Evolutionary conservation across 805 yeast genomes (phyloP), one percentile per base, ranked within the genome.

Genomic region (Suhomyces kilbournensis): DNA sequence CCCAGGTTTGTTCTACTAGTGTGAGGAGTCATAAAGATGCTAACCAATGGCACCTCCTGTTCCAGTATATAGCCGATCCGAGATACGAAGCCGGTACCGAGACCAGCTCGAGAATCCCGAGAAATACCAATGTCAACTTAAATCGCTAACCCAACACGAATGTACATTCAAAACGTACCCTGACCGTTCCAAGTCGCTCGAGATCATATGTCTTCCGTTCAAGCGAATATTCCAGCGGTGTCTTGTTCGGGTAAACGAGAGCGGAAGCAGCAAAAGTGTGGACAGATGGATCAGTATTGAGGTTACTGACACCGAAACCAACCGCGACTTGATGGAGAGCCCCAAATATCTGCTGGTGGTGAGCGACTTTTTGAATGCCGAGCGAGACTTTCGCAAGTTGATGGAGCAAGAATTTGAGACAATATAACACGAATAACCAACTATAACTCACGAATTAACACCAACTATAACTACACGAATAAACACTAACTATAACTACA

Each of bases 31-130:
- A n/a, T n/a, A n/a, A n/a, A n/a, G n/a, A n/a, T n/a, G n/a, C n/a
- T 23, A 22, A 22, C 20, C 15, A 22, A 75, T 75, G 79, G 75
- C 78, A 10, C 79, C 79, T 17, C 77, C 78, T 7, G 71, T 76
- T 20, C 77, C 76, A 3, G 78, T 75, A 7, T 66, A 66, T 49
- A 58, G 58, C 30, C 56, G 66, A 15, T 47, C 55, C 12, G 76
- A 75, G 30, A 59, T 72, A n/a, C 61, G 57, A 23, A 44, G 44
- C 26, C 59, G 54, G 45, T 72, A 69, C 52, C 53, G 52, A 7
- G 58, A 64, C 7, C 70, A 67, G 48, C 59, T 73, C 2, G 48
- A 53, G 3, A 53, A 70, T 26, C 74, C 75, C 0, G 63, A 63
- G 4, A 65, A 69, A 49, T 66, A 69, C 56, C 48, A 67, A 8